Evolutionary conservation across 2,329 filamentous ascomycete species (phyloP).

Genomic region (Sclerotinia spermophila): DNA sequence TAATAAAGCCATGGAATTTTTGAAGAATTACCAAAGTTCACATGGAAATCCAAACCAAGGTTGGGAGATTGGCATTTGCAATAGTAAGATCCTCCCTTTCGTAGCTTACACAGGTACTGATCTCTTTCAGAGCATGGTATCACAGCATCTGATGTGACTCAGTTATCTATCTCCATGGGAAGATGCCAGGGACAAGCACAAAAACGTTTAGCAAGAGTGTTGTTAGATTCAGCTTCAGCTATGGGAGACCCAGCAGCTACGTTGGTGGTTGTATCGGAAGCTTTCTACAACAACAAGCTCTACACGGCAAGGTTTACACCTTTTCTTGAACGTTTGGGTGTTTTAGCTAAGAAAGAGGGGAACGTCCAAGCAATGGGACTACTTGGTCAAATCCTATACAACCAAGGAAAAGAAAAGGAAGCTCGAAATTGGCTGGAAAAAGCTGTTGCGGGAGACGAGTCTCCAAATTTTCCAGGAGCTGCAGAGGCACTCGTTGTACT

Average conservation of each 20-base stretch:
- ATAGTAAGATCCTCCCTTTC: slow-evolving; percentile 20
- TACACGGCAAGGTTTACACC: slow-evolving; percentile 11
- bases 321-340: slow-evolving; percentile 26
- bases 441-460: slow-evolving; percentile 24
- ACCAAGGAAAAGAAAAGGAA: slow-evolving; percentile 23
- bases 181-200: slow-evolving; percentile 25
- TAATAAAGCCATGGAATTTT: slow-evolving; percentile 28
- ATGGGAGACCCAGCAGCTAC: slow-evolving; percentile 34
- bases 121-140: slow-evolving; percentile 28
- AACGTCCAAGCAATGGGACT: slow-evolving; percentile 35
- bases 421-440: slow-evolving; percentile 31
- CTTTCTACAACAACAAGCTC: slow-evolving; percentile 19
- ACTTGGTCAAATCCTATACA: slow-evolving; percentile 31
- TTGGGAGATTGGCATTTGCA: slow-evolving; percentile 29
- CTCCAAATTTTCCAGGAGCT: slow-evolving; percentile 28
- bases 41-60: neutral
- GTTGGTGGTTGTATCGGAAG: slow-evolving; percentile 27
- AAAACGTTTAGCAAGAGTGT: slow-evolving; percentile 25
- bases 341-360: slow-evolving; percentile 29
- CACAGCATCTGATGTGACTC: slow-evolving; percentile 25
- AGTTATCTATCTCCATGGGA: slow-evolving; percentile 30
- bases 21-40: slow-evolving; percentile 24
- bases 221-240: slow-evolving; percentile 30
- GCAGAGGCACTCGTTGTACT: slow-evolving; percentile 30
- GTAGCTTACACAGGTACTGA: neutral